Evolutionary conservation across 164 flowering plant genomes (phyloP), one percentile per base, ranked within the genome.

Genomic region (Vitis amurensis): DNA sequence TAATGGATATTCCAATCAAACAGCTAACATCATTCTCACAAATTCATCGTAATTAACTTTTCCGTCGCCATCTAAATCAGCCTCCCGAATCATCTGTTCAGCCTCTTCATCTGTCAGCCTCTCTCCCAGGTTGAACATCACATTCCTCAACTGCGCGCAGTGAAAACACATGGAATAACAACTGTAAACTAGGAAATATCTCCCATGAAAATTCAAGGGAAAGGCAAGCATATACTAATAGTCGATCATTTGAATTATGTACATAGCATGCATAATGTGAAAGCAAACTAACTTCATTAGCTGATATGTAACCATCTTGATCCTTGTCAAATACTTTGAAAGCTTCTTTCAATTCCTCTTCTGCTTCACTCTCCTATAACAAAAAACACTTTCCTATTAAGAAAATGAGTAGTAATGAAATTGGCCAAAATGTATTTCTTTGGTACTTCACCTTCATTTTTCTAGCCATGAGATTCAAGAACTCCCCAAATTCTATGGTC

Each of bases 1-100:
- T 37, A 37, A 13, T 65, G 13, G 48, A 29, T 31, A 17, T 50
- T 19, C 13, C 3, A 19, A 50, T 71, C 58, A 71, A 64, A 48
- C 59, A 47, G 73, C 73, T 12, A 81, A 69, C 86, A 86, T 86
- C 81, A 86, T 82, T 70, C 79, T 80, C 8, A 79, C 79, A 51
- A 86, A 84, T 55, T 86, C 89, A 0, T 84, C 84, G 8, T 86
- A 86, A 59, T 84, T 79, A 52, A 86, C 79, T 30, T 66, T 78
- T 4, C 89, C 89, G 76, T 86, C 89, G 12, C 89, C 89, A 71
- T 86, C 87, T 44, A 81, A 68, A 65, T 86, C 89, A 11, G 89
- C 86, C 53, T 76, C 83, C 59, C 75, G 70, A 15, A 82, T 77
- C 89, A 86, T 86, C 68, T 75, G 78, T 27, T 79, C 82, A 2